Base-by-base conservation (phyloP, 2,329 filamentous ascomycete species). In the Pseudogymnoascus sp. region DNA sequence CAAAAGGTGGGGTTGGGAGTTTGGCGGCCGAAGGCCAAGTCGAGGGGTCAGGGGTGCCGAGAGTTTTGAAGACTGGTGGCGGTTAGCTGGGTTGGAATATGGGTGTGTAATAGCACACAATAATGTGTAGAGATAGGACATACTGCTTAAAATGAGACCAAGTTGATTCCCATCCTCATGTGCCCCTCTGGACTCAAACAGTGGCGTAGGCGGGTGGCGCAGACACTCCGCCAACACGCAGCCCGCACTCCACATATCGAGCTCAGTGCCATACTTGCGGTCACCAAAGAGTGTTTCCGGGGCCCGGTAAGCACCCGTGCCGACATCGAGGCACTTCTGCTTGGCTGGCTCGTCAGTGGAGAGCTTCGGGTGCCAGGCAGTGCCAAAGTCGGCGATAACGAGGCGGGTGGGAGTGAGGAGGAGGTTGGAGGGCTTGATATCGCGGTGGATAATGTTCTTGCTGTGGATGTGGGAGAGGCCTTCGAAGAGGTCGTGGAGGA, bases 351-450 rank as follows among this genome's bases (percentile, higher is more conserved):
- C 94, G 12, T 82, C 81, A 3, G 76, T 35, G 5, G 4, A 83
- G 79, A 62, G 81, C 68, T 9, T 79, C 2, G 87, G 82, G 66
- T 87, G 85, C 91, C 91, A 97, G 7, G 92, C 85, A 38, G 94
- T 95, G 58, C 94, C 93, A 75, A 99, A 97, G 73, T 99, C 94
- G 35, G 90, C 85, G 9, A 58, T 35, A 9, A 35, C 35, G 2
- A 99, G 79, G 67, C 86, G 89, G 3, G 89, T 90, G 4, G 90
- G 88, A 5, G 81, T 76, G 50, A 96, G 80, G 7, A 97, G 78
- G 35, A 99, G 81, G 60, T 96, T 96, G 0, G 91, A 91, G 0
- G 94, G 94, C 70, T 99, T 99, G 70, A 99, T 78, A 70, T 99
- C 94, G 61, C 94, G 86, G 72, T 99, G 94, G 60, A 99, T 88